phyloP scores from a whole-genome alignment of 2,329 filamentous ascomycete genomes.

The Stachybotrys chartarum region DNA sequence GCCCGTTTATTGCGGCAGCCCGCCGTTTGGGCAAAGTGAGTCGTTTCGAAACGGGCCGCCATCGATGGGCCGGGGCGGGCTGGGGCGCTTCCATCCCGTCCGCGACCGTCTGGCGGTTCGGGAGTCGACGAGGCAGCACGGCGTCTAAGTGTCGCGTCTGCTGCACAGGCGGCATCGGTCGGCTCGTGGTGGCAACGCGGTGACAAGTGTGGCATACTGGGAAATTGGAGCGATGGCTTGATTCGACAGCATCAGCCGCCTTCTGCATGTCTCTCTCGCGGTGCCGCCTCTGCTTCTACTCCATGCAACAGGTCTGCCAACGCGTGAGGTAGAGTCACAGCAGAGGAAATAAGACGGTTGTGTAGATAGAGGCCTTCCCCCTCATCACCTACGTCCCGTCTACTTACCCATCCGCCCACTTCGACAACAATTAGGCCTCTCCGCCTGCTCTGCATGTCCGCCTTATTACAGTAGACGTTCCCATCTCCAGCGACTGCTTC shows the following conservation, averaged over 20 bases:
- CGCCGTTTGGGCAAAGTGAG: background rate
- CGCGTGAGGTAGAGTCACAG: no score
- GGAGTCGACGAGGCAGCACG: no score
- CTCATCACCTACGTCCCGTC: background rate
- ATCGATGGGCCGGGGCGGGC: background rate
- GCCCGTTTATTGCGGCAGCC: background rate
- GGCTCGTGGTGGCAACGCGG: no score
- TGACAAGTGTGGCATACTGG: background rate
- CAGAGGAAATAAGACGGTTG: no score
- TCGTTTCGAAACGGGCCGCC: background rate
- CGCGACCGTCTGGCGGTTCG: no score
- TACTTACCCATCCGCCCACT: background rate
- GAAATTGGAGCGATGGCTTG: slow-evolving; percentile 1
- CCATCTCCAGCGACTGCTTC: no score
- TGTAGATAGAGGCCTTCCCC: no score
- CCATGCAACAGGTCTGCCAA: background rate
- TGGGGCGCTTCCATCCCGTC: no score
- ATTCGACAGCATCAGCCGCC: slow-evolving; percentile 2
- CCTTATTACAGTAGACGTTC: background rate
- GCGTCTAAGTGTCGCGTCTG: no score
- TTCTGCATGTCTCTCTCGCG: background rate
- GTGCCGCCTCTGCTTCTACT: background rate
- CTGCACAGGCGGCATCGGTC: no score
- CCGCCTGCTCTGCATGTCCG: background rate
- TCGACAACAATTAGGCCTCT: background rate